Evolutionary conservation across 768 basidiomycete genomes (phyloP), one percentile per base, ranked within the genome.

Genomic region (Macrolepiota dolichaula): DNA sequence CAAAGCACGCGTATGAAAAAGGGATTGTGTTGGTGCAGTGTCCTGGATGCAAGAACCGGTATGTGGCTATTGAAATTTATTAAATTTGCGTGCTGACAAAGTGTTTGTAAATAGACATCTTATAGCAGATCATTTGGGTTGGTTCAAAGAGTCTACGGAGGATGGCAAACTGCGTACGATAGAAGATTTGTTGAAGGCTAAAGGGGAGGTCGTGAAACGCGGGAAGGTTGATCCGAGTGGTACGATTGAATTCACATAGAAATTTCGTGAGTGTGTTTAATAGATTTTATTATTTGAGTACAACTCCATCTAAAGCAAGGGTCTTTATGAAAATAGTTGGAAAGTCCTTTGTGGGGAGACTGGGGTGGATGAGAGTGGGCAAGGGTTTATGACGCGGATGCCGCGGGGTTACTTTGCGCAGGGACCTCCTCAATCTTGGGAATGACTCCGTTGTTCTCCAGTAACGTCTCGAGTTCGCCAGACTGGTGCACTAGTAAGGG

Each of bases 1-100:
- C 92, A 5, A 89, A 86, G 70, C 82, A 86, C 49, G 84, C 92
- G 19, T 99, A 99, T 73, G 83, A 90, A 70, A 83, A 81, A 49
- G 96, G 96, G 0, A 87, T 98, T 55, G 96, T 98, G 2, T 78
- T 99, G 27, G 84, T 97, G 1, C 84, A 95, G 70, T 99, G 96
- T 75, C 95, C 96, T 1, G 83, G 83, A 13, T 99, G 96, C 71
- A 86, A 90, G 67, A 93, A 91, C 67, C 78, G 96, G 91, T 94
- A 24, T 25, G 57, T 62, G 22, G n/a, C n/a, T 46, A 15, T 32
- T 32, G 42, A 9, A 19, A 12, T 55, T 24, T 12, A 51, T 44
- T 19, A n/a, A 54, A 12, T 15, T 36, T 35, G 36, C 22, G 35
- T 19, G 53, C 52, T 57, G 24, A 44, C 49, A 47, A 25, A 51